Evolutionary conservation across 2,329 filamentous ascomycete genomes (phyloP), one percentile per base, ranked within the genome.

Genomic region (Penicillium decumbens): DNA sequence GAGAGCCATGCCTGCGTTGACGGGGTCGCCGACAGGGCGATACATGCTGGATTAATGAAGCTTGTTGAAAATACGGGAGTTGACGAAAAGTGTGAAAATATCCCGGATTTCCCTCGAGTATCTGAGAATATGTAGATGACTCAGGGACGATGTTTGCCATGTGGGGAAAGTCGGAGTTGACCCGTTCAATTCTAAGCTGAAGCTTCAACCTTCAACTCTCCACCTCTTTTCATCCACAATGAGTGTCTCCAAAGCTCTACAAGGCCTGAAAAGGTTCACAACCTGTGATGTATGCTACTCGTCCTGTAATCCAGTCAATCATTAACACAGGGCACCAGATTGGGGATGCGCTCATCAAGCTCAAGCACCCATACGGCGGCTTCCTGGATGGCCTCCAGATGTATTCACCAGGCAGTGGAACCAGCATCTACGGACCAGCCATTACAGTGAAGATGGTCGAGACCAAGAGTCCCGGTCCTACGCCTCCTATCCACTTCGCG

Each of bases 361-460:
- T 56, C 23, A 56, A 54, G 42, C 35, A 56, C 4, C 54, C 54
- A 3, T 47, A 54, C 27, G 54, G 54, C 8, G 51, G 51, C 9
- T 56, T 54, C 33, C 44, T 54, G 24, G 49, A 54, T 41, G 54
- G 54, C 6, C 42, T 56, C n/a, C 45, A 52, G 8, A 54, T 54
- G 54, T 47, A 44, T 24, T 56, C 51, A 0, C 54, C 49, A 3
- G 47, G 49, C 6, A 33, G 24, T 1, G 49, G 49, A 10, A 53
- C 50, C 7, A 54, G 49, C 32, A 54, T 54, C 35, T 50, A 44
- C 30, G 54, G 49, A 6, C 54, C 51, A 18, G 46, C 51, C 1
- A 49, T 56, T 8, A 54, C 54, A 1, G 54, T 56, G 43, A 56
- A 56, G 29, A 54, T 56, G 54, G 47, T 56, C 15, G 44, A 52